Percentiles rank a stretch among this genome's conserved stretches.
Conservation (phyloP, 2,329 filamentous ascomycete genomes). For the Exophiala viscosa region DNA sequence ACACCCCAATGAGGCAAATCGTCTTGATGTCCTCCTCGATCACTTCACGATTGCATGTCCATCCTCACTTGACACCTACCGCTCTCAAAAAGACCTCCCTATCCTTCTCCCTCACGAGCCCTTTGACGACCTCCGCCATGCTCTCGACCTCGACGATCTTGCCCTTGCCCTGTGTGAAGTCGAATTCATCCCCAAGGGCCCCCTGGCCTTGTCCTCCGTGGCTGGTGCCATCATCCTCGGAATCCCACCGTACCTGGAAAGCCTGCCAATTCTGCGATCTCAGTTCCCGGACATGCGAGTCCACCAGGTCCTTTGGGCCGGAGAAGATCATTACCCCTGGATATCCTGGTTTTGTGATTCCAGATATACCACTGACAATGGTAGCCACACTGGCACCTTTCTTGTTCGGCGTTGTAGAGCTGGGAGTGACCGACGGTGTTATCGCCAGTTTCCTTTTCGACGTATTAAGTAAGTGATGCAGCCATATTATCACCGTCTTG, state of each 20-base stretch:
- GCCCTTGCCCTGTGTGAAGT: slow-evolving; percentile 13
- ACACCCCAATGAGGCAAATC: too few species aligned
- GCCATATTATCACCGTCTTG: slow-evolving; percentile 27
- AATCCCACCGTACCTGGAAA: slow-evolving; percentile 24
- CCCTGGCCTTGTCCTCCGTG: background rate
- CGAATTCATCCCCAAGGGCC: slow-evolving; percentile 2
- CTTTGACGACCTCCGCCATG: slow-evolving; percentile 23
- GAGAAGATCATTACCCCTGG: slow-evolving; percentile 25
- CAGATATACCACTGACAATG: slow-evolving; percentile 2
- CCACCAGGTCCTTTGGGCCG: slow-evolving; percentile 15
- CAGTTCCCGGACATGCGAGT: slow-evolving; percentile 22
- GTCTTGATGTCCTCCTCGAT: too few species aligned
- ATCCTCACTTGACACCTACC: slow-evolving; percentile 23
- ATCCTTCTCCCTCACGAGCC: slow-evolving; percentile 11
- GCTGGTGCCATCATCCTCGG: background rate
- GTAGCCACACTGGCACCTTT: background rate
- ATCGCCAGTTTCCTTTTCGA: slow-evolving; percentile 26
- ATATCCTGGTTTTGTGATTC: slow-evolving; percentile 26
- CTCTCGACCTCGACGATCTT: slow-evolving; percentile 25
- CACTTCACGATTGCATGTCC: too few species aligned
- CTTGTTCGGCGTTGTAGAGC: background rate
- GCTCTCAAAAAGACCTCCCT: slow-evolving; percentile 16
- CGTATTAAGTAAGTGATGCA: slow-evolving; percentile 25
- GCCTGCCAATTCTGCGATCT: slow-evolving; percentile 25
- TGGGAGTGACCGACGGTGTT: background rate